Evolutionary conservation across 1,284 basidiomycete genomes (phyloP).

Genomic region (Moniliophthora roreri): DNA sequence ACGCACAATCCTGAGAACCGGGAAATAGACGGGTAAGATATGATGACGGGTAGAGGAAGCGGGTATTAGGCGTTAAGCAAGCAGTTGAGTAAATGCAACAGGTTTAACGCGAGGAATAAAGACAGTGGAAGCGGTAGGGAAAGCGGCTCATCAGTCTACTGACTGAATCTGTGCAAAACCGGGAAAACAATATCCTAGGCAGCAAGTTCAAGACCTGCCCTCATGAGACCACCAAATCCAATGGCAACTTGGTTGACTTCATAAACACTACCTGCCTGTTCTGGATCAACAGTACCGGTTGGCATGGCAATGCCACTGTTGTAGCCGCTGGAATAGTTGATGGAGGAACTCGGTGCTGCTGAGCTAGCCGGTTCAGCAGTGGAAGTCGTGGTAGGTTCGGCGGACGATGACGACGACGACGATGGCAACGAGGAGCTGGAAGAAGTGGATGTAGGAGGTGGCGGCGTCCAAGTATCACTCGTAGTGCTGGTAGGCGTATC

Average conservation of each 20-base stretch:
- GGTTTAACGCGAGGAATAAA: no score
- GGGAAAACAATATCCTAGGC: no score
- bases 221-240: conserved; percentile 28
- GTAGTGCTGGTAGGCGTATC: not conserved
- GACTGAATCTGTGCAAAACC: no score
- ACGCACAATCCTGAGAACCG: no score
- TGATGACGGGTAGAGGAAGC: no score
- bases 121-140: no score
- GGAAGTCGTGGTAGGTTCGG: conserved; percentile 22
- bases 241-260: conserved; percentile 37
- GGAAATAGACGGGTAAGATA: no score
- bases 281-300: conserved; percentile 21
- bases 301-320: conserved; percentile 30
- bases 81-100: no score
- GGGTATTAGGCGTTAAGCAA: no score
- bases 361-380: conserved; percentile 11
- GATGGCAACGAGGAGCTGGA: not conserved
- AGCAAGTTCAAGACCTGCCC: not conserved
- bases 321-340: conserved; percentile 18
- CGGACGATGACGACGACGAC: conserved; percentile 23
- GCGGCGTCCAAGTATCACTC: conserved; percentile 5
- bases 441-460: not conserved
- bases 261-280: conserved; percentile 30
- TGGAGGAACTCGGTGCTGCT: conserved; percentile 11
- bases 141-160: not conserved